Conservation (phyloP, 192 early-diverging fungal species). For the Coemansia sp. region DNA sequence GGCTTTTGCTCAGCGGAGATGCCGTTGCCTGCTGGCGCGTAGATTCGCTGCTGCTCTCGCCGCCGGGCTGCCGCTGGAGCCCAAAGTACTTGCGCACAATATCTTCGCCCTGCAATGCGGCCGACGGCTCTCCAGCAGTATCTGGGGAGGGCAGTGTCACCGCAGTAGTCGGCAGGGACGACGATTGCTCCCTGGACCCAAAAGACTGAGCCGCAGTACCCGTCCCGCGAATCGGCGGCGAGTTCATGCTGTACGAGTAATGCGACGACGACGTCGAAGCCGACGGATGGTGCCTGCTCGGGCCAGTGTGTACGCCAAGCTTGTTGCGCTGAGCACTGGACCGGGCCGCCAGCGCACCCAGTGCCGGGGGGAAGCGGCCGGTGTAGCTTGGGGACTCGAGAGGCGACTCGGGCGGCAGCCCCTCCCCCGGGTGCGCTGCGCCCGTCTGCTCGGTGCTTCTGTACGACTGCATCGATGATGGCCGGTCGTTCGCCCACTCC, state of each 20-base stretch:
- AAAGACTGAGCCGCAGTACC: constrained; percentile 8
- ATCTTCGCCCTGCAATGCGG: constrained; percentile 25
- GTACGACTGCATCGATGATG: constrained; percentile 30
- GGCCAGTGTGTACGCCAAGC: constrained; percentile 14
- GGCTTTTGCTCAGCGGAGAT: not conserved
- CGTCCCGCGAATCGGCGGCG: constrained; percentile 17
- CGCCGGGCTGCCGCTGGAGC: constrained; percentile 16
- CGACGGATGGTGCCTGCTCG: constrained; percentile 34
- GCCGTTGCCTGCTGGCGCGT: not conserved
- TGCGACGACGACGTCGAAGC: constrained; percentile 40
- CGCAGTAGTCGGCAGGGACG: constrained; percentile 9
- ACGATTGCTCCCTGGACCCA: constrained; percentile 6
- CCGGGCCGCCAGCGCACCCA: constrained; percentile 38
- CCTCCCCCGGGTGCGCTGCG: constrained; percentile 6
- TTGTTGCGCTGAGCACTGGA: constrained; percentile 14
- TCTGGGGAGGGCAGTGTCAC: not conserved
- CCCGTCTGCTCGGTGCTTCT: constrained; percentile 18
- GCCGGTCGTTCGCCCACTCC: constrained; percentile 38
- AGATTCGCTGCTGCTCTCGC: not conserved
- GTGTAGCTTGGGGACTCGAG: constrained; percentile 16
- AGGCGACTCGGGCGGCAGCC: constrained; percentile 41
- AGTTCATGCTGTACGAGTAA: constrained; percentile 23
- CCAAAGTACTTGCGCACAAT: constrained; percentile 49
- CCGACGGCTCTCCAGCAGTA: not conserved
- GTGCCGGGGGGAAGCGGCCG: constrained; percentile 29